Percentiles rank a stretch among this genome's conserved stretches.
phyloP scores from a whole-genome alignment of 352 stramenopile genomes.

The Albugo laibachii region DNA sequence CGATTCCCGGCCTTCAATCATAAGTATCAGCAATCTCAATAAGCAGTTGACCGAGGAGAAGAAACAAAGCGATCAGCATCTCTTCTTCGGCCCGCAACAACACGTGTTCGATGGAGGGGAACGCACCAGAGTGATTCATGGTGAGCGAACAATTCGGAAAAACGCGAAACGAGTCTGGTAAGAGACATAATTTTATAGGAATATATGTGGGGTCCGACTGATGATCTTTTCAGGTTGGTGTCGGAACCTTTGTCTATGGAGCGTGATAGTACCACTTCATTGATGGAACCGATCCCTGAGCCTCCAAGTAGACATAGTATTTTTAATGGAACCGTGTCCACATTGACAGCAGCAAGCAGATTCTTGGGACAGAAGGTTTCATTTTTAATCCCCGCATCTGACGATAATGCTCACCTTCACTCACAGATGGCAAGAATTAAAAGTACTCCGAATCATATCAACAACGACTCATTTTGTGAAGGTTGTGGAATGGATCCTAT shows the following conservation, averaged over 20 bases:
- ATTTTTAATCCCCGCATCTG: no score
- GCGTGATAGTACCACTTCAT: constrained; percentile 53
- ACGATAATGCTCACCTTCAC: no score
- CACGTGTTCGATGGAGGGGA: constrained; percentile 49
- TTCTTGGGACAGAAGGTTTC: constrained; percentile 50
- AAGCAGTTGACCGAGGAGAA: constrained; percentile 43
- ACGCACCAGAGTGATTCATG: constrained; percentile 64
- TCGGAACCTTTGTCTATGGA: constrained; percentile 70
- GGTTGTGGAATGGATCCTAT: constrained; percentile 79
- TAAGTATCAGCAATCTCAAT: constrained; percentile 52
- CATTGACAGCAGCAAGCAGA: constrained; percentile 42
- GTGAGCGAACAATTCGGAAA: constrained; percentile 76
- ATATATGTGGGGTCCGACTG: neutral
- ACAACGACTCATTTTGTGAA: constrained; percentile 80
- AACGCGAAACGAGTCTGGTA: constrained; percentile 56
- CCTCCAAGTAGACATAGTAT: constrained; percentile 4
- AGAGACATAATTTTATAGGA: neutral
- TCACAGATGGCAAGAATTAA: constrained; percentile 49
- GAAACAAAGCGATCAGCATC: constrained; percentile 31
- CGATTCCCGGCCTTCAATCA: constrained; percentile 27
- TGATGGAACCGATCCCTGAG: constrained; percentile 13
- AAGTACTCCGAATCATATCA: constrained; percentile 43
- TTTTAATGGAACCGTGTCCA: constrained; percentile 14
- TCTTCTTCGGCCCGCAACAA: constrained; percentile 67
- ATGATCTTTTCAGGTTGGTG: constrained; percentile 25